Evolutionary conservation across 805 yeast genomes (phyloP).

Genomic region (Wilhelminamyces savonicus): DNA sequence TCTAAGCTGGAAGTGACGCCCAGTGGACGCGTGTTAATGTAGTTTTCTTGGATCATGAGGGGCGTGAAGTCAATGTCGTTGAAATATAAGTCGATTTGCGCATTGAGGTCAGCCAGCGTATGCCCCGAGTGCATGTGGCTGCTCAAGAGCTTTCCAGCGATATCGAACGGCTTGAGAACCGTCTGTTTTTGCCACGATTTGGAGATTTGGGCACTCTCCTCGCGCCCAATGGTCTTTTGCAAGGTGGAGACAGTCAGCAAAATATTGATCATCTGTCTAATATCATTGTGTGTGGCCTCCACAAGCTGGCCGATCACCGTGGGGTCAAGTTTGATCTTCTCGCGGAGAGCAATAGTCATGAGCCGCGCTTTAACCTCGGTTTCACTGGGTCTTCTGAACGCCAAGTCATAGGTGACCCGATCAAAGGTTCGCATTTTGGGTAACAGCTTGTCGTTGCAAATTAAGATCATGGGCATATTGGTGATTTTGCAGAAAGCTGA

Average conservation of each 20-base stretch:
- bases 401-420: constrained; percentile 67
- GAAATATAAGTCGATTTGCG: constrained; percentile 82
- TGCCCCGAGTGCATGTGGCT: constrained; percentile 53
- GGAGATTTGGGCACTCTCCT: constrained; percentile 57
- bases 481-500: constrained; percentile 83
- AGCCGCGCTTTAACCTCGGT: constrained; percentile 74
- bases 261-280: constrained; percentile 87
- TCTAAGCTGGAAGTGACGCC: constrained; percentile 35
- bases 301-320: constrained; percentile 78
- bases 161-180: constrained; percentile 89
- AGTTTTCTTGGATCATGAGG: constrained; percentile 93
- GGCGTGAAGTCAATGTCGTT: constrained; percentile 95
- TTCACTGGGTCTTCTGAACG: constrained; percentile 86
- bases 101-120: constrained; percentile 57
- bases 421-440: constrained; percentile 98
- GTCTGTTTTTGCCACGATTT: constrained; percentile 83
- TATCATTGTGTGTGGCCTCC: constrained; percentile 81
- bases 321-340: constrained; percentile 74
- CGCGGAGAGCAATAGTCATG: constrained; percentile 86
- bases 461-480: constrained; percentile 82
- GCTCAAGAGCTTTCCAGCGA: constrained; percentile 57
- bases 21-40: constrained; percentile 59
- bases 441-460: constrained; percentile 85
- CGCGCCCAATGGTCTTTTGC: constrained; percentile 53
- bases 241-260: constrained; percentile 81